A percentile compares a stretch with the other conserved stretches of the same genome.
These are phyloP conservation scores for Ophiostoma tasmaniense DNA, from an alignment of 2,329 filamentous ascomycete genomes.

Conservation along the genomic window DNA sequence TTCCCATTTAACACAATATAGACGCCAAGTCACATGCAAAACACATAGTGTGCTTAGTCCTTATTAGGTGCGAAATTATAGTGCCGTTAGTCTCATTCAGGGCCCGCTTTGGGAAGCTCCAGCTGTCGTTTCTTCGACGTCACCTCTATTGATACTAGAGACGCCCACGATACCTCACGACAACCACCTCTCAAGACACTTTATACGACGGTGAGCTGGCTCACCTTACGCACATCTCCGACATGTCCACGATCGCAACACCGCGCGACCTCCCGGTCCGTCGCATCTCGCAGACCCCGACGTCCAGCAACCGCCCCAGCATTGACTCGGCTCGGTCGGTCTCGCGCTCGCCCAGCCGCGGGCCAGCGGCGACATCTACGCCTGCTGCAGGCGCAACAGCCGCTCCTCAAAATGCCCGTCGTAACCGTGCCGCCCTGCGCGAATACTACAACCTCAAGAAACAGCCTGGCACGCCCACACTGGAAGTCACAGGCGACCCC, in stretches of 20 bases:
- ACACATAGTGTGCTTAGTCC: neutral
- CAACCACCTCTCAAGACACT: too few species aligned
- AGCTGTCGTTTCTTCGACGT: neutral
- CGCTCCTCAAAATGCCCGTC: constrained; percentile 31
- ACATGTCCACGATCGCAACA: constrained; percentile 58
- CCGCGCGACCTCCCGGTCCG: constrained; percentile 53
- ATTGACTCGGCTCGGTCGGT: constrained; percentile 57
- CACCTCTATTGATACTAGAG: neutral
- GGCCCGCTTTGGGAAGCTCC: neutral
- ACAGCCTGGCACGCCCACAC: constrained; percentile 29
- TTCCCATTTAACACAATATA: constrained; percentile 1
- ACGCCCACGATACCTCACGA: neutral
- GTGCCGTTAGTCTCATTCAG: neutral
- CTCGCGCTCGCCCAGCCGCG: constrained; percentile 45
- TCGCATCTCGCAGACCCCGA: constrained; percentile 52
- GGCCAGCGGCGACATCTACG: constrained; percentile 17
- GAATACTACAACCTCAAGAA: constrained; percentile 86
- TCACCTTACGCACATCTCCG: neutral
- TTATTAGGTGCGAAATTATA: neutral
- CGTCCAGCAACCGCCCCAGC: constrained; percentile 67
- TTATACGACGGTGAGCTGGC: neutral
- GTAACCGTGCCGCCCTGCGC: constrained; percentile 76
- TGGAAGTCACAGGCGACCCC: constrained; percentile 35
- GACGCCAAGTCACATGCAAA: constrained; percentile 13
- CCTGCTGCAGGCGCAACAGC: constrained; percentile 12